Percentiles rank a stretch among this genome's conserved stretches.
Conservation (phyloP, 2,329 filamentous ascomycete species). For the Claviceps pazoutovae region DNA sequence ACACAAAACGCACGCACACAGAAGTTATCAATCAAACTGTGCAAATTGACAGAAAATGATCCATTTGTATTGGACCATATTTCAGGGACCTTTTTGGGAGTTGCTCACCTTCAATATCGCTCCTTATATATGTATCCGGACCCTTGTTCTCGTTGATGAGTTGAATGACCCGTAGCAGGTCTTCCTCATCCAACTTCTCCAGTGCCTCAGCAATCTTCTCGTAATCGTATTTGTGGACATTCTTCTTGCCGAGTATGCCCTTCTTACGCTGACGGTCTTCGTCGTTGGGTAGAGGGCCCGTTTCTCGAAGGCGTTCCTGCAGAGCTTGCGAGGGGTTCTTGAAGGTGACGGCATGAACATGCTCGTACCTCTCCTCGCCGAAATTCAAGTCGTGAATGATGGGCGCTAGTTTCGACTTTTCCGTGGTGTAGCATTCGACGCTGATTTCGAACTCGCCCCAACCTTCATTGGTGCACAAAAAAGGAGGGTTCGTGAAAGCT, state of each 20-base stretch:
- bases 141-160: constrained; percentile 97
- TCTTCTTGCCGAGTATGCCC: constrained; percentile 60
- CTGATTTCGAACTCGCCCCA: constrained; percentile 98
- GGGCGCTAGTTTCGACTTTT: constrained; percentile 66
- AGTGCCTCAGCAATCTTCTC: constrained; percentile 92
- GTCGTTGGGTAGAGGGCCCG: constrained; percentile 70
- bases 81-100: not conserved
- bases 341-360: constrained; percentile 68
- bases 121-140: constrained; percentile 89
- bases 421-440: constrained; percentile 68
- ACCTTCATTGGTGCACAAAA: constrained; percentile 81
- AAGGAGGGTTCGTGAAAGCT: constrained; percentile 77
- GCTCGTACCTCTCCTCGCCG: constrained; percentile 64
- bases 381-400: constrained; percentile 91
- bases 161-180: constrained; percentile 87
- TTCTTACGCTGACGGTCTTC: constrained; percentile 47
- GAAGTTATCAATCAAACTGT: constrained; percentile 15
- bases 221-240: constrained; percentile 63
- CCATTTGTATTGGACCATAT: no score
- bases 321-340: constrained; percentile 87
- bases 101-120: constrained; percentile 80
- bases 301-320: constrained; percentile 64
- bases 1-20: constrained; percentile 11
- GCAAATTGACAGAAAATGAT: not conserved
- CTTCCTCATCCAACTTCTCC: constrained; percentile 81